Base-by-base conservation (phyloP, 495 filamentous ascomycete genomes). In the Xylaria cubensis region DNA sequence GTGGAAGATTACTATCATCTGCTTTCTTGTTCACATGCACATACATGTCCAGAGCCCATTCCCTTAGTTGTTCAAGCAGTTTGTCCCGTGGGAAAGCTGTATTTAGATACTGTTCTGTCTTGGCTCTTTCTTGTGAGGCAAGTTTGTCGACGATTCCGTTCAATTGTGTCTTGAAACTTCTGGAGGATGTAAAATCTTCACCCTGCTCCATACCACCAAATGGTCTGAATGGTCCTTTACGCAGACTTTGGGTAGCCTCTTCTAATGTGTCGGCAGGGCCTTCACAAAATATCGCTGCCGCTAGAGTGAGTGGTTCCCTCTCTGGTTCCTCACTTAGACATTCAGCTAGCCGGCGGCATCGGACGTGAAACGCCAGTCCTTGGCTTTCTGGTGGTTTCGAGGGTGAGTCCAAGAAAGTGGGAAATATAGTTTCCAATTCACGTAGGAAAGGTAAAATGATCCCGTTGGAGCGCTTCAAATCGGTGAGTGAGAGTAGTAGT, bases 381-480 rank as follows among this genome's bases (percentile, higher is more conserved):
- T 73, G 32, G 24, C 10, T 44, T 19, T 53, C 62, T 12, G 39
- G 26, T 10, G 59, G 42, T 21, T 21, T 46, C 15, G 48, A 67
- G 48, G 26, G 26, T 32, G 41, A 29, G 29, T 46, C 34, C 21
- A 78, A 67, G 29, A 67, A 53, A 41, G 56, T 56, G 15, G 66
- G 72, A 34, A 78, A 76, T 12, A 29, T 42, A 62, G 64, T 50
- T 64, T 79, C 73, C 24, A 79, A 64, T 55, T 76, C 62, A 41
- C 73, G 67, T 15, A 79, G 58, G 46, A 79, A 46, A 13, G 50
- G 24, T 19, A 64, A 44, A 12, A 70, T 19, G 6, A 4, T 24
- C 58, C 69, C 42, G n/a, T 64, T 68, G 21, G 61, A 48, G 24
- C 48, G 8, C 24, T 29, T 64, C 9, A 75, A 41, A 62, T 78